phyloP scores from a whole-genome alignment of 306 rosid genomes.

The Castanopsis chinensis region DNA sequence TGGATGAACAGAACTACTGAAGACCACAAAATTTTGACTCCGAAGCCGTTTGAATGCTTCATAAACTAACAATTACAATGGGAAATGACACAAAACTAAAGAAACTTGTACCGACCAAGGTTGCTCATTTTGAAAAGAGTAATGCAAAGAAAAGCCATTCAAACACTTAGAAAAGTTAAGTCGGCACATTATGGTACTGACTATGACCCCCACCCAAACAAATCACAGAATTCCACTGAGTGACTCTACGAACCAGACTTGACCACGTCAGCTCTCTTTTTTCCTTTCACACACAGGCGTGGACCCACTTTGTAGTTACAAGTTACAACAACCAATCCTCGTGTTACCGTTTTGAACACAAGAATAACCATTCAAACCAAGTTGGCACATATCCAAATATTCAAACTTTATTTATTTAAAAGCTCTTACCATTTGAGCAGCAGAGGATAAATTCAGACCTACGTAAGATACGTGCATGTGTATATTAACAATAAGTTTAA shows the following conservation, averaged over 20 bases:
- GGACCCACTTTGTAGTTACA: background rate
- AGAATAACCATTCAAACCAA: background rate
- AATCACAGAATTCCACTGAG: background rate
- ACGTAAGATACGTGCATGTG: background rate
- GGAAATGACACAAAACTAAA: background rate
- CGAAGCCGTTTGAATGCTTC: background rate
- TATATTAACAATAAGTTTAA: background rate
- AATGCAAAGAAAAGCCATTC: background rate
- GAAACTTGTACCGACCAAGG: background rate
- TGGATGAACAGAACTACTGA: background rate
- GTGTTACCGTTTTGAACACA: background rate
- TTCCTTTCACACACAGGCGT: background rate
- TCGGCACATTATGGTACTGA: background rate
- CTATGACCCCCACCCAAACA: background rate
- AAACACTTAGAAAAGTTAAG: background rate
- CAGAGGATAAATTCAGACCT: background rate
- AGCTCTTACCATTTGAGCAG: background rate
- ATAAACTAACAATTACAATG: background rate
- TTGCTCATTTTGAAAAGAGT: background rate
- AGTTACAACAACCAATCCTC: background rate
- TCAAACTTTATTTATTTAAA: background rate
- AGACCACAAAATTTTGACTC: background rate
- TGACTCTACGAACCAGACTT: constrained; percentile 17
- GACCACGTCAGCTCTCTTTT: constrained; percentile 19
- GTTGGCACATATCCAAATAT: background rate